Percentiles rank a stretch among this genome's conserved stretches.
These are phyloP conservation scores for Protomyces pachydermus DNA, from an alignment of 1,139 yeast genomes.

Conservation along the genomic window DNA sequence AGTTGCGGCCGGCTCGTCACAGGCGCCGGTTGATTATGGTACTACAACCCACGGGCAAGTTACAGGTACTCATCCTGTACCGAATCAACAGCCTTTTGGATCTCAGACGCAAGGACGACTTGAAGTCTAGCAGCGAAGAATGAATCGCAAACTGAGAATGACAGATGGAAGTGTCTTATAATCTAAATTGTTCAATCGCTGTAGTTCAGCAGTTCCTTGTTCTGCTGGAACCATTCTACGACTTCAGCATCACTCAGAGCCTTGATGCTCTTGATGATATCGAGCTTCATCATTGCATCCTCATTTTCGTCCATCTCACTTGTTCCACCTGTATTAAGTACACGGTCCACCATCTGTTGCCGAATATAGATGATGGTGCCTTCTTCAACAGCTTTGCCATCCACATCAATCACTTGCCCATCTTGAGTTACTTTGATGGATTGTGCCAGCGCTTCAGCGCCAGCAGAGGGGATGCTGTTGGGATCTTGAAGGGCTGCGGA, in stretches of 20 bases:
- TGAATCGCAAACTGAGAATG: neutral
- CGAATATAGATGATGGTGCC: slow-evolving; percentile 23
- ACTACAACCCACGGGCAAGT: neutral
- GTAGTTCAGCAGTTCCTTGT: slow-evolving; percentile 15
- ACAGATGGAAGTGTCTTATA: neutral
- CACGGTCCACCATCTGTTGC: slow-evolving; percentile 23
- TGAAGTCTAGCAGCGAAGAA: neutral
- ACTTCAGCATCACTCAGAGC: slow-evolving; percentile 21
- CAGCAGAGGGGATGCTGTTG: slow-evolving; percentile 13
- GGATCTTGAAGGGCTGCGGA: neutral
- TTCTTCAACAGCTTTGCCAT: slow-evolving; percentile 17
- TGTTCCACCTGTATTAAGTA: slow-evolving; percentile 12
- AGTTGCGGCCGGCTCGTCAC: neutral
- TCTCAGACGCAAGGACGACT: neutral
- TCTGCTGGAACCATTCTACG: slow-evolving; percentile 16
- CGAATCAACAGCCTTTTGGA: neutral
- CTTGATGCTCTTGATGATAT: slow-evolving; percentile 24
- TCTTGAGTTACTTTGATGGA: neutral
- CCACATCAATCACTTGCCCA: slow-evolving; percentile 12
- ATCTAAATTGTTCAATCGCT: neutral
- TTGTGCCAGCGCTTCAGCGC: neutral
- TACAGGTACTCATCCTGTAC: neutral
- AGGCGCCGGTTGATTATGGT: neutral
- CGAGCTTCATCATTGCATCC: slow-evolving; percentile 18
- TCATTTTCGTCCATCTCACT: slow-evolving; percentile 20